Evolutionary conservation across 225 moss, liverwort and hornwort genomes (phyloP).

Genomic region (Neckera pumila): DNA sequence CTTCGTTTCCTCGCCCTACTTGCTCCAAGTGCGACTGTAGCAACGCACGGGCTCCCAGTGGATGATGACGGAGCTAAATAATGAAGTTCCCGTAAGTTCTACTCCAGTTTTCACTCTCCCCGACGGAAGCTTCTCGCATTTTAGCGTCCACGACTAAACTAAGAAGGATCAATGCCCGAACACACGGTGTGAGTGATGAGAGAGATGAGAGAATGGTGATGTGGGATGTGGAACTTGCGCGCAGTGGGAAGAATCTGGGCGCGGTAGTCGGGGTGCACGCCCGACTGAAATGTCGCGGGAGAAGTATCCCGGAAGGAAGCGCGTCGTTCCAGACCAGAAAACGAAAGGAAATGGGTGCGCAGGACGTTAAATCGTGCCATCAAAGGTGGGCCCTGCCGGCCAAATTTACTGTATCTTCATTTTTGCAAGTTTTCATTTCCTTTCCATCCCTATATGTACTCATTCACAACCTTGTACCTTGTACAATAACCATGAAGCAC

Average conservation of each 20-base stretch:
- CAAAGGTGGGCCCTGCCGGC: no score
- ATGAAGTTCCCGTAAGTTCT: background rate
- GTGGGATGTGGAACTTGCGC: background rate
- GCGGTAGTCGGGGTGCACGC: background rate
- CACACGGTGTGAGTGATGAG: background rate
- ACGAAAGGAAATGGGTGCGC: background rate
- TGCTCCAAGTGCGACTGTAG: background rate
- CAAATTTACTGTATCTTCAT: no score
- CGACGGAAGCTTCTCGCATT: background rate
- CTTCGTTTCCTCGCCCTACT: background rate
- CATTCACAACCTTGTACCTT: no score
- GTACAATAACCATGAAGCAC: no score
- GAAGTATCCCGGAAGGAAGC: background rate
- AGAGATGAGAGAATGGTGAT: background rate
- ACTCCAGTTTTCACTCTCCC: background rate
- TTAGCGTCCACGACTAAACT: background rate
- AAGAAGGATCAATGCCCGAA: background rate
- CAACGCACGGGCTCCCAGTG: background rate
- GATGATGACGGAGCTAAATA: background rate
- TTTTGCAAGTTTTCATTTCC: no score
- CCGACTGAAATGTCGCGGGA: no score
- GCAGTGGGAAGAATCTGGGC: background rate
- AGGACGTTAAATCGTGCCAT: no score
- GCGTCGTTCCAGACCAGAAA: background rate
- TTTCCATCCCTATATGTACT: no score